phyloP scores from a whole-genome alignment of 1,284 basidiomycete species.

The Papiliotrema fonsecae region DNA sequence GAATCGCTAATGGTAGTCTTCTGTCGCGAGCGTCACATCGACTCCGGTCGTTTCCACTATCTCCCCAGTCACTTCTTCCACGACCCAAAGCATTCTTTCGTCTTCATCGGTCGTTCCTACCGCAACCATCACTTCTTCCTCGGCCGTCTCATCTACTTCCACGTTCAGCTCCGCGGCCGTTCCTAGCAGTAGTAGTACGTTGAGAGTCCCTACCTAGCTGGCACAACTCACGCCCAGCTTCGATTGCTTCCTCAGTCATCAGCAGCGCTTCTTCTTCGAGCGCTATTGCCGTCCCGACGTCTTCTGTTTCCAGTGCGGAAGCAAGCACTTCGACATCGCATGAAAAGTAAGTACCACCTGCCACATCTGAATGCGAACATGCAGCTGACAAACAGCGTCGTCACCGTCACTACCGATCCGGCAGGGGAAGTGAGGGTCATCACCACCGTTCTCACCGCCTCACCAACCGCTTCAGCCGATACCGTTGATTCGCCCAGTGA shows the following conservation, averaged over 20 bases:
- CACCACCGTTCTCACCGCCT: constrained; percentile 18
- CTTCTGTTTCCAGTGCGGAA: background rate
- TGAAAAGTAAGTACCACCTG: background rate
- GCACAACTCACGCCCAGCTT: background rate
- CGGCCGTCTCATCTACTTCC: background rate
- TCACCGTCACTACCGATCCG: constrained; percentile 19
- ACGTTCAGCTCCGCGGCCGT: background rate
- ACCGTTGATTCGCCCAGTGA: constrained; percentile 3
- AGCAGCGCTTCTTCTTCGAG: background rate
- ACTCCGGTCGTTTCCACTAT: too few relatives aligned
- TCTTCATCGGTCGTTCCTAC: background rate
- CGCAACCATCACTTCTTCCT: background rate
- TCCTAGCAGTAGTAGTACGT: background rate
- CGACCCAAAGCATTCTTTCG: background rate
- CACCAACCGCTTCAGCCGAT: constrained; percentile 9
- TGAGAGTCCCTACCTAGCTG: background rate
- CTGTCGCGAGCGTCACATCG: too few relatives aligned
- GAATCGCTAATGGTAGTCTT: background rate
- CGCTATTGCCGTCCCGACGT: background rate
- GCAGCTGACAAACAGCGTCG: background rate
- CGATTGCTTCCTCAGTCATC: background rate
- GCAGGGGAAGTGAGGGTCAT: constrained; percentile 26
- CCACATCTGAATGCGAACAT: background rate
- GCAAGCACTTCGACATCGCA: background rate
- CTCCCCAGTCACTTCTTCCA: background rate